Conservation (phyloP, 345 rosid species). For the Reutealis trisperma region DNA sequence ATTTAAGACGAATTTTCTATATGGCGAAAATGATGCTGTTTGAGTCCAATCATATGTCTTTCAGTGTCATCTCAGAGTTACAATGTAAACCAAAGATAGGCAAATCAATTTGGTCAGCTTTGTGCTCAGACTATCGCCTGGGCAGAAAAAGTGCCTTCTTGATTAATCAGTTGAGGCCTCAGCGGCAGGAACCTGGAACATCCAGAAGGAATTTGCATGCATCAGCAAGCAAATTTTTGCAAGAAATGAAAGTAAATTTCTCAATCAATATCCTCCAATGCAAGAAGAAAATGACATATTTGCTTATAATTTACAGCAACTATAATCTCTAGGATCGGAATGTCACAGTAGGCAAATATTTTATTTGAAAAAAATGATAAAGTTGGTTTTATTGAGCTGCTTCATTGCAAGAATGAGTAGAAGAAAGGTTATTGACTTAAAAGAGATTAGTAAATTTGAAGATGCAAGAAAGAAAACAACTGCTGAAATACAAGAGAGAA, state of each 20-base stretch:
- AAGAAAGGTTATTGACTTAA: not conserved
- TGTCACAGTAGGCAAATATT: too few species aligned
- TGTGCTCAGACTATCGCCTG: not conserved
- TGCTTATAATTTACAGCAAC: not conserved
- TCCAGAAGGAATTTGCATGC: not conserved
- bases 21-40: not conserved
- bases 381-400: not conserved
- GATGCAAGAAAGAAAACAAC: not conserved
- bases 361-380: not conserved
- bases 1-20: not conserved
- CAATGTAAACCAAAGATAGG: not conserved
- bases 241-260: not conserved
- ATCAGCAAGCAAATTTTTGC: not conserved
- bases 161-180: not conserved
- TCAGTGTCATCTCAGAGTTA: not conserved
- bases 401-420: not conserved
- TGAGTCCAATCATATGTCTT: not conserved
- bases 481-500: not conserved
- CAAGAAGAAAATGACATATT: not conserved
- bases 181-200: slow-evolving; percentile 8
- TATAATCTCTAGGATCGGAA: not conserved
- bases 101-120: not conserved
- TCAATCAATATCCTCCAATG: not conserved
- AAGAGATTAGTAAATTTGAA: not conserved
- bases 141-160: not conserved